Percentiles rank a stretch among this genome's conserved stretches.
These are phyloP conservation scores for Lipomyces anomalus DNA, from an alignment of 805 yeast species.

Conservation along the genomic window DNA sequence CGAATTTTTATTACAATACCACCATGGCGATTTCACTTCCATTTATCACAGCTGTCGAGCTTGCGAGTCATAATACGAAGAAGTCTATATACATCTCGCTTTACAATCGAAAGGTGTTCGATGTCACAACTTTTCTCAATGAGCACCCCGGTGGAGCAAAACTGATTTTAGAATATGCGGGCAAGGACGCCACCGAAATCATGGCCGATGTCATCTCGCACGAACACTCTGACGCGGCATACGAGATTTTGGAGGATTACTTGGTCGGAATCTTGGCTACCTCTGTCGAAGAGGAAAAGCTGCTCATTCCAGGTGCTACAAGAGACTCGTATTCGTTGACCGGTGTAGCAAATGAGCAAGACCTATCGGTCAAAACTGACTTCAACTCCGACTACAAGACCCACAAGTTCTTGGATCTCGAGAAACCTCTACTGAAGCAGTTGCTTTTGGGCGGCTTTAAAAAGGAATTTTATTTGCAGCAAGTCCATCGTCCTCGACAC, in stretches of 20 bases:
- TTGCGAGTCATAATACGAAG: constrained; percentile 47
- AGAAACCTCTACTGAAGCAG: constrained; percentile 74
- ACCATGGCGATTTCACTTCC: constrained; percentile 50
- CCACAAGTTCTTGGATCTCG: constrained; percentile 82
- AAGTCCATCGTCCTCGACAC: constrained; percentile 96
- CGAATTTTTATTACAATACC: no score
- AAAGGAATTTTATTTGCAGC: constrained; percentile 88
- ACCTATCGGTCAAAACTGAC: constrained; percentile 74
- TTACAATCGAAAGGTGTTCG: constrained; percentile 68
- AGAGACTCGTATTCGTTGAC: constrained; percentile 29
- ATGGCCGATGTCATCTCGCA: constrained; percentile 70
- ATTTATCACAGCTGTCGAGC: constrained; percentile 48
- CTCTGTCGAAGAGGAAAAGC: constrained; percentile 63
- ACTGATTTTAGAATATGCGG: constrained; percentile 39
- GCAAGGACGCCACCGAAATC: constrained; percentile 52
- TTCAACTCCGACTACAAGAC: constrained; percentile 59
- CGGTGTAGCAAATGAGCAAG: constrained; percentile 66
- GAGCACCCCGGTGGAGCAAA: constrained; percentile 71
- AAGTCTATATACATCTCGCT: constrained; percentile 63
- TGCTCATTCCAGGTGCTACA: constrained; percentile 45
- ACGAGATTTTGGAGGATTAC: constrained; percentile 76
- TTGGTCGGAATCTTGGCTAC: constrained; percentile 81
- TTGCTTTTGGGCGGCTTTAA: constrained; percentile 68
- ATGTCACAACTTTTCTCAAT: constrained; percentile 66
- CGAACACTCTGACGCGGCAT: constrained; percentile 77